Conservation (phyloP, 257 asterid species). For the Fraxinus quadrangulata region DNA sequence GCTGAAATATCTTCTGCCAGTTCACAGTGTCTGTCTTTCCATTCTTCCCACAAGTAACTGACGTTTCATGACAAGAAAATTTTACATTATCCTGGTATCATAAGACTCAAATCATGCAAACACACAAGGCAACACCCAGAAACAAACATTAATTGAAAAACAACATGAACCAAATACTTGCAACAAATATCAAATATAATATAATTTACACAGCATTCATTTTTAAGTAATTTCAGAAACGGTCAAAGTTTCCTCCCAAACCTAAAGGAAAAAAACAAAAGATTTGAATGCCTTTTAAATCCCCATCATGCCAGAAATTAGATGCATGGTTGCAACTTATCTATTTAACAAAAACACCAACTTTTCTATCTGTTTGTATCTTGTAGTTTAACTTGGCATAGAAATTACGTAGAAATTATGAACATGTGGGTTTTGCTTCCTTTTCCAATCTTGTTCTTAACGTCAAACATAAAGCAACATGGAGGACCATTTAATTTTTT, state of each 20-base stretch:
- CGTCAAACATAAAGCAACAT: slow-evolving; percentile 15
- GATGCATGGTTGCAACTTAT: neutral
- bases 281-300: neutral
- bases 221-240: neutral
- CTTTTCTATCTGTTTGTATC: neutral
- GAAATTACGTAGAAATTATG: neutral
- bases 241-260: neutral
- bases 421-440: neutral
- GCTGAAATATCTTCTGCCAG: slow-evolving; percentile 37
- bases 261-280: neutral
- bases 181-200: neutral
- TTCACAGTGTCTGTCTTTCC: slow-evolving; percentile 60
- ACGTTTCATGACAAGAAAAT: slow-evolving; percentile 30
- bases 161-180: neutral
- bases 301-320: neutral
- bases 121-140: slow-evolving; percentile 12
- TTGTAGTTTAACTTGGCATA: neutral
- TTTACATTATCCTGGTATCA: slow-evolving; percentile 21
- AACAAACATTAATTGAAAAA: neutral
- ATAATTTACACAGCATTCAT: neutral
- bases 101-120: slow-evolving; percentile 20
- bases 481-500: neutral
- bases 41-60: slow-evolving; percentile 87
- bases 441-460: slow-evolving; percentile 14
- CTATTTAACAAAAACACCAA: neutral